Base-by-base conservation (phyloP, 2,329 filamentous ascomycete species). In the Thelonectria blattea region DNA sequence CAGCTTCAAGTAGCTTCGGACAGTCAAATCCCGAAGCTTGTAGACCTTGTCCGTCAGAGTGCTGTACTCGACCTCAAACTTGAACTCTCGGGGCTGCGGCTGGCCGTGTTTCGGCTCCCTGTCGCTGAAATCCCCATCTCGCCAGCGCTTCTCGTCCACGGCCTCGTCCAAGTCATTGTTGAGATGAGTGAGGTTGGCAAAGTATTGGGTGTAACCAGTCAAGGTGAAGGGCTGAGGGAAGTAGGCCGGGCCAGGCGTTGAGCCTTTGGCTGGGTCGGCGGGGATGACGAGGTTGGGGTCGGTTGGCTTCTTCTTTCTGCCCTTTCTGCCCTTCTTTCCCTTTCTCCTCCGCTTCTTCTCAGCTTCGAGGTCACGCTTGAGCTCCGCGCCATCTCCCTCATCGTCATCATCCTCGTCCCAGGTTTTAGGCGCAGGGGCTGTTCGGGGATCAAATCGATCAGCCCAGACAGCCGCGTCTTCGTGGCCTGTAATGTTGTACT, bases 401-500 rank as follows among this genome's bases (percentile, higher is more conserved):
- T 67, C 58, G 18, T 78, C 63, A 18, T 79, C 63, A 17, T 79
- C 65, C 70, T 79, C 60, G 32, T 74, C 71, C 48, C 54, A 60
- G 2, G 61, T 20, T 20, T 51, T 60, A 5, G 60, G 27, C 3
- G 58, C 43, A 5, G 32, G 34, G 61, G 39, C 18, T 64, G 54
- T 9, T 55, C 62, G 50, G 15, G 47, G 42, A 8, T 54, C 56
- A 37, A 68, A 69, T 1, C 70, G 56, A 51, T 80, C 79, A 1
- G 69, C 64, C 84, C 85, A 87, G 1, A 80, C 75, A 1, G 78
- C 71, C 0, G 74, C 68, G 53, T 86, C 71, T 65, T 92, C 90
- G 3, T 97, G 74, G 0, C 92, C 92, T 0, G 83, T 91, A 56
- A 92, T 92, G 73, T 99, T 98, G 81, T 98, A 99, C 71, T 97